Evolutionary conservation across 768 basidiomycete species (phyloP), one percentile per base, ranked within the genome.

Genomic region (Tephrocybe rancida): DNA sequence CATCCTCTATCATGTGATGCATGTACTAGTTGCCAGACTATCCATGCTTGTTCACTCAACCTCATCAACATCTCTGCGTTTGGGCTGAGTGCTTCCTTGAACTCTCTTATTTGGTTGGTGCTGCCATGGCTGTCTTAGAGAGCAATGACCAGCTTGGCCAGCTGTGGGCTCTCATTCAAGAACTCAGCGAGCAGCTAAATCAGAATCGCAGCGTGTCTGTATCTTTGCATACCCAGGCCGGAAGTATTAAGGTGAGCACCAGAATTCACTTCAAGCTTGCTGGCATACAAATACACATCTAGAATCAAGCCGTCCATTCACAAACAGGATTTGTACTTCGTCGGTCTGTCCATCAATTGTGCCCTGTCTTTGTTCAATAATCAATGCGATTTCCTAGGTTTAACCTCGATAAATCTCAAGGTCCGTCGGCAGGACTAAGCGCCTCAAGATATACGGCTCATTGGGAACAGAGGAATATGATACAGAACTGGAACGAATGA

Each of bases 301-400:
- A 95, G 92, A 83, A 80, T 13, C 93, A 96, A 70, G 91, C 95
- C 5, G 75, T 92, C 5, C 92, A 98, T 69, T 83, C 89, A 18
- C 90, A 95, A 59, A 90, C 92, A 1, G 95, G 96, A 2, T 98
- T 95, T 69, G 93, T 95, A 8, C 71, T 98, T 37, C 81, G 95
- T 56, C 81, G 88, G 88, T 87, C 57, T 26, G 82, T 45, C 18
- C 41, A 50, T 47, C 24, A 32, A n/a, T 16, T 35, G 24, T 26
- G 19, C 42, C 7, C 13, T 44, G 27, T 27, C 46, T 16, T 27
- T 27, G 14, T 26, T 14, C 6, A 19, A 41, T 55, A 27, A 41
- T 30, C 13, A 30, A 37, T 16, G 10, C 39, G 25, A 38, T 29
- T 30, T 55, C 19, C 21, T 52, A 86, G 94, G 54, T 98, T 90